Conservation (phyloP, 306 rosid species). For the Acacia confusa region DNA sequence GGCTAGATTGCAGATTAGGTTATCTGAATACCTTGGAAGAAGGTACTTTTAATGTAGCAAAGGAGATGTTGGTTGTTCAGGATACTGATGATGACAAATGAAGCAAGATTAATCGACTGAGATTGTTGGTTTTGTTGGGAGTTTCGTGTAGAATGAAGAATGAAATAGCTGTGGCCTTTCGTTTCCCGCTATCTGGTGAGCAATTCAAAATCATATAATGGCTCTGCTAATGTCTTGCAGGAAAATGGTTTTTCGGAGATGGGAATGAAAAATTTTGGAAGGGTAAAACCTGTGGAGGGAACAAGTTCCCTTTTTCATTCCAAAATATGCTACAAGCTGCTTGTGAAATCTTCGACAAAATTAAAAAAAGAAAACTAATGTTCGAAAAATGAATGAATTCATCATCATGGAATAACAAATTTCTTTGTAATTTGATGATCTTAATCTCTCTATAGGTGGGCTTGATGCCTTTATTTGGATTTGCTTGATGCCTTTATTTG, state of each 20-base stretch:
- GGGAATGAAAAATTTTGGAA: not conserved
- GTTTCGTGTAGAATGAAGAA: not conserved
- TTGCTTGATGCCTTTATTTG: not conserved
- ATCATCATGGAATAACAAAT: not conserved
- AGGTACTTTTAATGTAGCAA: not conserved
- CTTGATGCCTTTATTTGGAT: not conserved
- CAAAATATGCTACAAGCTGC: not conserved
- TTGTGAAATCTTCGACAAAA: not conserved
- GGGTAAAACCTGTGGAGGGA: not conserved
- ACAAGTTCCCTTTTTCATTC: not conserved
- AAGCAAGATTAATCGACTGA: not conserved
- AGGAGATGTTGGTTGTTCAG: not conserved
- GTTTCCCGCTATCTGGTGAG: not conserved
- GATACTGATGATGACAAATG: not conserved
- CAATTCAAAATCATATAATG: not conserved
- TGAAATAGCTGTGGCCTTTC: not conserved
- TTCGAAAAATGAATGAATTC: too few species aligned
- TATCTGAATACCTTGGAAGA: not conserved
- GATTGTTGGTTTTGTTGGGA: not conserved
- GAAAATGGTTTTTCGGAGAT: not conserved
- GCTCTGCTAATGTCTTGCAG: not conserved
- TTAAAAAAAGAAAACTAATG: too few species aligned
- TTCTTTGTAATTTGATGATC: not conserved
- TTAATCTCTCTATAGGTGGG: not conserved
- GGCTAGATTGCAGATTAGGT: conserved; percentile 9